Evolutionary conservation across 2,329 filamentous ascomycete genomes (phyloP), one percentile per base, ranked within the genome.

Genomic region (Cercospora sp.): DNA sequence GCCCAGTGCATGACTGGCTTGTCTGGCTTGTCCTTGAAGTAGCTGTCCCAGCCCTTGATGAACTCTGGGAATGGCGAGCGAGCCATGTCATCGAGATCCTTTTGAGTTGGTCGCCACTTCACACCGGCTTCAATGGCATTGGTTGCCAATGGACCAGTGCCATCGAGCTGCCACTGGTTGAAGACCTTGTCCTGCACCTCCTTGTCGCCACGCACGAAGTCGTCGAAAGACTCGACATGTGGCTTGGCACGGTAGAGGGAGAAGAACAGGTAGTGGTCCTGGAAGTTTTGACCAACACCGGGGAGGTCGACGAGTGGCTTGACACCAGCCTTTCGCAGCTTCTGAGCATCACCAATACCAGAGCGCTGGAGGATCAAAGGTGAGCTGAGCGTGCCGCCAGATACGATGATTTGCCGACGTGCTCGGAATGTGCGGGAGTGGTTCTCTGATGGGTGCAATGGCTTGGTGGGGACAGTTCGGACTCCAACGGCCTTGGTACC

Each of bases 1-100:
- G 86, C 90, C 80, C 94, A 94, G 77, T 94, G 91, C 91, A 94
- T 94, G 53, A 94, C 91, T 0, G 91, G 91, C 84, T 94, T 94
- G 80, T 94, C 91, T 0, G 90, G 90, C 82, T 93, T 93, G 77
- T 94, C 81, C 82, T 92, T 91, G 80, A 94, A 94, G 81, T 94
- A 94, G 64, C 86, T 89, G 74, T 94, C 88, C 90, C 91, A 94
- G 2, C 91, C 90, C 6, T 86, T 85, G 57, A 85, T 85, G 82
- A 94, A 94, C 63, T 92, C 88, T 10, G 87, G 87, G 59, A 87
- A 92, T 0, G 91, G 91, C 90, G 91, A 92, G 6, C 79, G 85
- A 77, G 90, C 88, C 79, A 93, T 90, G 74, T 88, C 82, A 61
- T 85, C 83, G 18, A 92, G 83, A 74, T 94, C 91, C 57, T 90